Conservation (phyloP, 192 early-diverging fungal species). For the Coemansia pectinata region DNA sequence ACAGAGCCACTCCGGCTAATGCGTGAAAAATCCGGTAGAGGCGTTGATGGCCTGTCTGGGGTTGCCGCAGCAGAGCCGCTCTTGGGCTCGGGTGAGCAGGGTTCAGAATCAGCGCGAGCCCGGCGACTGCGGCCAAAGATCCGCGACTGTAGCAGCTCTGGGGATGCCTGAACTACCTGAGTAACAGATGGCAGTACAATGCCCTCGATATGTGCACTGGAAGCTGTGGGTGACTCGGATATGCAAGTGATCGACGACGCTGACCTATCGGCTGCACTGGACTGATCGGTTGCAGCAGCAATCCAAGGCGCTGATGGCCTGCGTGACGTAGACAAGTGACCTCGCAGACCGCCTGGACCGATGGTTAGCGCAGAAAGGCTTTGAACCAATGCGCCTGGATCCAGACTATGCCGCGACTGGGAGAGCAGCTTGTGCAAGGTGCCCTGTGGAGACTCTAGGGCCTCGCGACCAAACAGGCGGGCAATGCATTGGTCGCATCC, state of each 20-base stretch:
- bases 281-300: neutral
- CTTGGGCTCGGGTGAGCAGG: neutral
- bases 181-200: slow-evolving; percentile 16
- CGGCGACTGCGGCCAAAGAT: neutral
- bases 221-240: neutral
- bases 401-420: slow-evolving; percentile 50
- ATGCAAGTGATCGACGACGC: slow-evolving; percentile 7
- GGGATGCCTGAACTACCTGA: neutral
- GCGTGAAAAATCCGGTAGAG: neutral
- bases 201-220: neutral
- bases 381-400: slow-evolving; percentile 37
- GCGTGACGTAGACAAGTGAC: slow-evolving; percentile 9
- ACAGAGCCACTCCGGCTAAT: slow-evolving; percentile 7
- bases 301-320: slow-evolving; percentile 28
- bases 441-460: slow-evolving; percentile 48
- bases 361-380: slow-evolving; percentile 38
- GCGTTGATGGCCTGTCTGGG: slow-evolving; percentile 8
- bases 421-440: slow-evolving; percentile 42
- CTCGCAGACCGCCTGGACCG: slow-evolving; percentile 20
- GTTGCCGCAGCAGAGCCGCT: neutral
- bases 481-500: slow-evolving; percentile 58
- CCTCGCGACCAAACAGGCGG: slow-evolving; percentile 52
- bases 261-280: neutral
- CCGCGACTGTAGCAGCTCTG: neutral
- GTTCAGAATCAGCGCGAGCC: slow-evolving; percentile 2